phyloP scores from a whole-genome alignment of 2,329 filamentous ascomycete genomes.

The Diaporthe citri region DNA sequence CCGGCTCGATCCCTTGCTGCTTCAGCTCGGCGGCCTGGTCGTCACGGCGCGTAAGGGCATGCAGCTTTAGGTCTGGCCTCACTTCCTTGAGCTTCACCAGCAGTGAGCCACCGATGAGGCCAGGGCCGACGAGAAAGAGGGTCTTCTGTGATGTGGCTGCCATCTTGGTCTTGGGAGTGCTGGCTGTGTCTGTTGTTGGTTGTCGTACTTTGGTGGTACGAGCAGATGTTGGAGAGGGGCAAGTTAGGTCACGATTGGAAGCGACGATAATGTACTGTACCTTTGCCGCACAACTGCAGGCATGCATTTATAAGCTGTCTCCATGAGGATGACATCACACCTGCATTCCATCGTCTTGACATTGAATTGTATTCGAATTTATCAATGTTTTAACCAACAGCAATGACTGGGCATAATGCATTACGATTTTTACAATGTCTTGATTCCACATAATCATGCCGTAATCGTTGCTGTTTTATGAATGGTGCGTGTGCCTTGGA shows the following conservation, averaged over 20 bases:
- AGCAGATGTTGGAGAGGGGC: slow-evolving; percentile 2
- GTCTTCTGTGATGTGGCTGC: slow-evolving; percentile 33
- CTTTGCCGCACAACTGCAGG: not conserved
- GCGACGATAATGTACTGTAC: not conserved
- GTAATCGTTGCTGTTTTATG: not conserved
- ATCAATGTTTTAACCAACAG: not conserved
- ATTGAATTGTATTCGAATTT: too few relatives aligned
- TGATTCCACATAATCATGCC: not conserved
- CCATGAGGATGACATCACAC: not conserved
- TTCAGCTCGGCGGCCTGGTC: slow-evolving; percentile 38
- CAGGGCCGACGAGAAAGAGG: slow-evolving; percentile 37
- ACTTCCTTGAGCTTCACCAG: slow-evolving; percentile 37
- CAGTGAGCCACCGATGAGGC: slow-evolving; percentile 37
- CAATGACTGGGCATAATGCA: not conserved
- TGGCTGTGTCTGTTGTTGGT: not conserved
- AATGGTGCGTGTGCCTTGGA: not conserved
- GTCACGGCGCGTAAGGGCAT: slow-evolving; percentile 39
- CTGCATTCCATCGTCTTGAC: not conserved
- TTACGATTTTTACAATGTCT: not conserved
- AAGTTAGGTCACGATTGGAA: not conserved
- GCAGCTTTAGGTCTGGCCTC: slow-evolving; percentile 36
- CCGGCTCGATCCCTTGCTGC: slow-evolving; percentile 33
- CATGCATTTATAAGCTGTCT: not conserved
- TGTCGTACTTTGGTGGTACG: not conserved
- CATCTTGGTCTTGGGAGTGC: not conserved